phyloP scores from a whole-genome alignment of 2,329 filamentous ascomycete species.

The Calonectria crousiana region DNA sequence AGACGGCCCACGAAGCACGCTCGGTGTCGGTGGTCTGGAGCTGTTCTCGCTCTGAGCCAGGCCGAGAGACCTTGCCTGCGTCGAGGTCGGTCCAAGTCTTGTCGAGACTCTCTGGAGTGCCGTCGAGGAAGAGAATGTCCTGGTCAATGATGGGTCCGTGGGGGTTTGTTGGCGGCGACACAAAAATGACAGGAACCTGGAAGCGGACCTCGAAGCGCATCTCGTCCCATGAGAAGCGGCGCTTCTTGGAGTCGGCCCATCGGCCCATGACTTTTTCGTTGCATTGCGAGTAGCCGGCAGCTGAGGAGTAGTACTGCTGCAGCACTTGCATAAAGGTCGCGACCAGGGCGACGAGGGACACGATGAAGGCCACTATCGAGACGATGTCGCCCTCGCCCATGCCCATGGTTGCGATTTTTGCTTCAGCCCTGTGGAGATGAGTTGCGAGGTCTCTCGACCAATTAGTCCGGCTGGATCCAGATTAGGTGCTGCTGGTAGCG shows the following conservation, averaged over 20 bases:
- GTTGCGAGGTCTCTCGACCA: not conserved
- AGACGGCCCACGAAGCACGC: conserved; percentile 64
- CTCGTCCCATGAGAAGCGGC: conserved; percentile 56
- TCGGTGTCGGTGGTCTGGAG: conserved; percentile 70
- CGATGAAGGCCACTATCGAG: conserved; percentile 58
- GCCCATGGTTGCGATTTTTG: conserved; percentile 31
- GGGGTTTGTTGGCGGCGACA: conserved; percentile 57
- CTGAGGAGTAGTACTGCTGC: conserved; percentile 64
- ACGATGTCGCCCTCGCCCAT: conserved; percentile 47
- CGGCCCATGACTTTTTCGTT: conserved; percentile 61
- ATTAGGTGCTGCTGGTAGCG: not conserved
- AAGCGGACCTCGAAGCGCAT: conserved; percentile 64
- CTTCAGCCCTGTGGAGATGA: not conserved
- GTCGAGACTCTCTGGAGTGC: conserved; percentile 50
- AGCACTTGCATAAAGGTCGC: conserved; percentile 61
- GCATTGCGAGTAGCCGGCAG: conserved; percentile 62
- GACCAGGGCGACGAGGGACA: conserved; percentile 60
- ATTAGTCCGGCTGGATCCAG: not conserved
- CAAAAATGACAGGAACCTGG: conserved; percentile 63
- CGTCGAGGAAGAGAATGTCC: conserved; percentile 54
- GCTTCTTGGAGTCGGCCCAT: conserved; percentile 57
- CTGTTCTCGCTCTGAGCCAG: conserved; percentile 43
- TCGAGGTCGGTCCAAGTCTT: conserved; percentile 43
- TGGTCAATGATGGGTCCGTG: conserved; percentile 50
- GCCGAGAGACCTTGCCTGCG: not conserved